Percentiles rank a stretch among this genome's conserved stretches.
phyloP scores from a whole-genome alignment of 768 basidiomycete genomes.

The Kondoa malvinella region DNA sequence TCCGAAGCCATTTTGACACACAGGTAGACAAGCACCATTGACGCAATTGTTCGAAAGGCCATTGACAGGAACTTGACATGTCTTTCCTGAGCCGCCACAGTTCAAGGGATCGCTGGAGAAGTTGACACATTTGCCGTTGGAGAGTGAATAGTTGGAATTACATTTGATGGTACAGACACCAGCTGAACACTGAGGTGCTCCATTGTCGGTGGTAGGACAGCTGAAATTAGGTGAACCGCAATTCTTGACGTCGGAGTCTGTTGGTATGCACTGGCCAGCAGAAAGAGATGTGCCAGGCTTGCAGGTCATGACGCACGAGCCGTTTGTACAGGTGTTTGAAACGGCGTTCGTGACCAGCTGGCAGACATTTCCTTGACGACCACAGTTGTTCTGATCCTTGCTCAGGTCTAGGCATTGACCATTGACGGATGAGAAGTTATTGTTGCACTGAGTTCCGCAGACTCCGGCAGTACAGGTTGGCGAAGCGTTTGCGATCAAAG shows the following conservation, averaged over 20 bases:
- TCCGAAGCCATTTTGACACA: no score
- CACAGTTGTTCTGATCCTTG: constrained; percentile 17
- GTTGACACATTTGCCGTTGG: no score
- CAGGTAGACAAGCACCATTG: no score
- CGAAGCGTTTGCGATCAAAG: background rate
- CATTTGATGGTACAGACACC: background rate
- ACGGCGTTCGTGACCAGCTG: background rate
- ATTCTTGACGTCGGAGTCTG: constrained; percentile 13
- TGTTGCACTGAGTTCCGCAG: background rate
- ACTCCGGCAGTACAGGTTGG: background rate
- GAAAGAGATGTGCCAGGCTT: constrained; percentile 10
- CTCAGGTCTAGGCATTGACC: constrained; percentile 8
- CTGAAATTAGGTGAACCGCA: constrained; percentile 8
- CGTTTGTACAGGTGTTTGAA: constrained; percentile 5
- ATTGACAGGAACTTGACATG: background rate
- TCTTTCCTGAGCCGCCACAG: background rate
- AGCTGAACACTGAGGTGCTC: background rate
- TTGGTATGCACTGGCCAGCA: constrained; percentile 8
- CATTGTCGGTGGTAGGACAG: constrained; percentile 11
- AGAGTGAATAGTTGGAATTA: background rate
- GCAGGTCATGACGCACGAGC: constrained; percentile 15
- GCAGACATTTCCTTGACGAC: constrained; percentile 8
- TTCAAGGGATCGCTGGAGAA: constrained; percentile 1
- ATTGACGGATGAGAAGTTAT: background rate
- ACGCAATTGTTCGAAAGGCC: no score